These are phyloP conservation scores for Pelargonium myrrhifolium DNA, from an alignment of 441 rosid species.

Conservation along the genomic window DNA sequence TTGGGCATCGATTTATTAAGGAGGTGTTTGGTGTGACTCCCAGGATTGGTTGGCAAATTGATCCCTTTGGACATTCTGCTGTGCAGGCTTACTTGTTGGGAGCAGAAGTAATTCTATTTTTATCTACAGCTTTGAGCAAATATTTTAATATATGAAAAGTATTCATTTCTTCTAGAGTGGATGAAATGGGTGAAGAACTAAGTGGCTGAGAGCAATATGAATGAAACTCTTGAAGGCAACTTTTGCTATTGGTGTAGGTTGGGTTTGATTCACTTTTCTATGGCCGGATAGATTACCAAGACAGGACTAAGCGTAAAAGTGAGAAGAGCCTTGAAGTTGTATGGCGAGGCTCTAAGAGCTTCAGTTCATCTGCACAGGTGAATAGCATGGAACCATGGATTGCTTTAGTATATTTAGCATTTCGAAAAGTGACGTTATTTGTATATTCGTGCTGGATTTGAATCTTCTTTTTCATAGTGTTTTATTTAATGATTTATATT, in stretches of 20 bases:
- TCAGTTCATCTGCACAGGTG: slow-evolving; percentile 86
- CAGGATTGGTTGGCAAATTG: slow-evolving; percentile 99
- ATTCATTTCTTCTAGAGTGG: background rate
- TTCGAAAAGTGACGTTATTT: background rate
- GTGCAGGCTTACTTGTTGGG: slow-evolving; percentile 96
- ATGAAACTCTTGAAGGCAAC: background rate
- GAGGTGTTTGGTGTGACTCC: slow-evolving; percentile 83
- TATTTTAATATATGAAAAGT: background rate
- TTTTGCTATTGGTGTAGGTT: slow-evolving; percentile 39
- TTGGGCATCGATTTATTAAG: slow-evolving; percentile 78
- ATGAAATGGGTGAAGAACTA: background rate
- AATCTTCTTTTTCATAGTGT: background rate
- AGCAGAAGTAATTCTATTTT: slow-evolving; percentile 49
- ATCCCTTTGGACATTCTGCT: slow-evolving; percentile 99
- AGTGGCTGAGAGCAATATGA: background rate
- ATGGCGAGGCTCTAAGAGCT: slow-evolving; percentile 90
- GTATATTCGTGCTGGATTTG: background rate
- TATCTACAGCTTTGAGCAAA: background rate
- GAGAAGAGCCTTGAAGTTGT: slow-evolving; percentile 96
- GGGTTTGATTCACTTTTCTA: slow-evolving; percentile 92
- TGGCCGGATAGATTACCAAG: slow-evolving; percentile 97
- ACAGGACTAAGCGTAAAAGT: slow-evolving; percentile 64
- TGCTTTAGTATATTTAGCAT: background rate
- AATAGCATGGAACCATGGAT: background rate
- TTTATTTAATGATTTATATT: background rate